Evolutionary conservation across 1,284 basidiomycete species (phyloP), one percentile per base, ranked within the genome.

Genomic region (Waitea zeae): DNA sequence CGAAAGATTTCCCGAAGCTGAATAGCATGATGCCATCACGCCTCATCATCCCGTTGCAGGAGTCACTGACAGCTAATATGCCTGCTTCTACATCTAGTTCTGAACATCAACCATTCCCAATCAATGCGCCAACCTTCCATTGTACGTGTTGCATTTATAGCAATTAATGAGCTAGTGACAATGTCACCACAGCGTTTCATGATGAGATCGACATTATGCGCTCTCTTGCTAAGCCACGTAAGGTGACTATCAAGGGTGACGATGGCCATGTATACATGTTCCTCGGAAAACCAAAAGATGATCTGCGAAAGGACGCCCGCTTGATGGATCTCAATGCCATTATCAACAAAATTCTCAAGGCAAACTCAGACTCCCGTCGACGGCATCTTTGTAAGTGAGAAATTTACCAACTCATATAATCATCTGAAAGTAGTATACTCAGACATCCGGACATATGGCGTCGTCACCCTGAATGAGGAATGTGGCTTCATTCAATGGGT

Each of bases 401-500:
- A n/a, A n/a, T n/a, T n/a, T n/a, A n/a, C n/a, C n/a, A 17, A 15
- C 30, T 19, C n/a, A 15, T 30, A 5, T 9, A 12, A 22, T 30
- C 20, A 20, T 13, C 20, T 26, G 14, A 28, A 37, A 31, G 20
- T 33, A 41, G 20, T 37, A 35, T 36, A 12, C 13, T 36, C 41
- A 97, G 93, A 82, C 50, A 87, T 97, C 41, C 75, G 92, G 19
- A 96, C 92, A 3, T 99, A 98, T 47, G 88, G 89, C 5, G 90
- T 98, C 13, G 82, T 97, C 14, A 89, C 92, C 2, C 63, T 99
- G 38, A 97, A 97, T 50, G 93, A 98, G 47, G 88, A 95, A 46
- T 96, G 92, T 48, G 95, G 95, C 0, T 71, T 98, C 39, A 88
- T 98, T 40, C 90, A 99, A 71, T 99, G 95, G 95, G 95, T 99